Base-by-base conservation (phyloP, 2,329 filamentous ascomycete species). In the Fusarium guadeloupense region DNA sequence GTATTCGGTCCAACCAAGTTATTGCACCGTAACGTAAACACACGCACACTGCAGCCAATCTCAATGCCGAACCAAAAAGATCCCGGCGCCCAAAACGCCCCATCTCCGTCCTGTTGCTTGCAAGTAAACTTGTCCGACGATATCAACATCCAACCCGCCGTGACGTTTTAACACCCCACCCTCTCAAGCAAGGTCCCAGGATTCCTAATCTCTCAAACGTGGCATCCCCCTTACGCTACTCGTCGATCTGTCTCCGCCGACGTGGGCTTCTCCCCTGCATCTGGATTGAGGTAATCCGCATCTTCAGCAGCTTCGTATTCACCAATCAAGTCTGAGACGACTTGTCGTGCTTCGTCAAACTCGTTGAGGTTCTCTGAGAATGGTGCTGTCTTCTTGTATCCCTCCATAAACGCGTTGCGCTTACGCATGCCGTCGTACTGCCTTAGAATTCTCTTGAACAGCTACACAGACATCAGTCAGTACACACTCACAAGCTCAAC, bases 261-360 rank as follows among this genome's bases (percentile, higher is more conserved):
- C 8, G 79, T 79, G 3, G 78, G 75, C 70, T 81, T 80, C 41
- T 83, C 81, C 16, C 81, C 83, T 20, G 81, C 80, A 53, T 89
- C 89, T 9, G 91, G 90, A 71, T 90, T 94, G 45, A 99, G 80
- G 75, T 99, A 99, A 71, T 96, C 89, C 28, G 91, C 88, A 72
- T 90, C 85, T 76, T 99, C 95, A 5, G 95, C 95, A 25, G 94
- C 93, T 78, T 98, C 94, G 74, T 99, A 99, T 81, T 99, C 95
- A 45, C 87, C 85, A 72, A 98, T 94, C 62, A 98, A 79, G 75
- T 97, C 94, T 70, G 89, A 87, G 17, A 98, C 94, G 6, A 98
- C 94, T 72, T 95, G 90, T 66, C 91, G 87, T 28, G 95, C 91
- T 76, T 97, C 93, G 74, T 99, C 96, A 70, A 99, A 99, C 76